Evolutionary conservation across 176 grass and related monocot genomes (phyloP), one percentile per base, ranked within the genome.

Genomic region (Zea luxurians): DNA sequence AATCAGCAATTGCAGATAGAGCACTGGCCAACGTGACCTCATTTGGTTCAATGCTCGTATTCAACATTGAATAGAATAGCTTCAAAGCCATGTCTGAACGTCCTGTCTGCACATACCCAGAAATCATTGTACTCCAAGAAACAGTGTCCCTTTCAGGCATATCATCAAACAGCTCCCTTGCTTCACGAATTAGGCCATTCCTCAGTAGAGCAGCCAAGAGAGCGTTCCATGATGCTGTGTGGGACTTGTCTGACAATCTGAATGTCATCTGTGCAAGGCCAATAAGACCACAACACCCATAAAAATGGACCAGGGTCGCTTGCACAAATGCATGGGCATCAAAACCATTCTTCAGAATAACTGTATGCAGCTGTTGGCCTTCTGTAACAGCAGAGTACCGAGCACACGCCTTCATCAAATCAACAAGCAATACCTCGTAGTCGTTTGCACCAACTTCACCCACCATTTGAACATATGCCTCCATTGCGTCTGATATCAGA

Each of bases 111-210:
- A 78, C 83, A 37, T 75, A 86, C 2, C 91, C 88, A 48, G 91
- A 74, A 75, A 93, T 77, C 60, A 93, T 67, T 20, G 85, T 85
- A 66, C 82, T 90, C 91, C 91, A 93, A 0, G 88, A 88, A 70
- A 93, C 70, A 6, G 37, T 83, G 41, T 93, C 91, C 68, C 76
- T 90, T 48, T 90, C 79, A 62, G 91, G 82, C 66, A 93, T 93
- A 13, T 40, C 47, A 77, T 85, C 61, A 76, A 93, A 93, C 54
- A 93, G 66, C 36, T 74, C 44, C 5, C 64, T 82, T 61, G 88
- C 85, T 52, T 85, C 88, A 37, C 62, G 66, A 37, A 82, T 78
- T 59, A 77, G 68, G 38, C 68, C 68, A 12, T 35, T 78, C 44
- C 80, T 77, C 17, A 88, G 34, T 6, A 93, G 47, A 61, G 66